Evolutionary conservation across 2,329 filamentous ascomycete species (phyloP), one percentile per base, ranked within the genome.

Genomic region (Aspergillus bombycis): DNA sequence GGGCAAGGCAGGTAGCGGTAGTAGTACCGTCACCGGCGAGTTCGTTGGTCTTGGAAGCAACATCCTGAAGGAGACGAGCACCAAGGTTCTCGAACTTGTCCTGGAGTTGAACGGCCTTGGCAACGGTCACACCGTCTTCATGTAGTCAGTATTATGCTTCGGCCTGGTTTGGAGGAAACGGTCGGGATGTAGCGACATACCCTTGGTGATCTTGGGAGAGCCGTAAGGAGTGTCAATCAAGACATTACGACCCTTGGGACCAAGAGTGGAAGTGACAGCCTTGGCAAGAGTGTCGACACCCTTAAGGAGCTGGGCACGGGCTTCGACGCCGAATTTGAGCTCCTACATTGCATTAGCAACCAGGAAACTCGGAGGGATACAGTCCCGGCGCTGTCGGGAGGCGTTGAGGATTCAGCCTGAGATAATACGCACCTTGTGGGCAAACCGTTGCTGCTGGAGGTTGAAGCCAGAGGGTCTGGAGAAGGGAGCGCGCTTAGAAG

Each of bases 21-120:
- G 95, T 99, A 74, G 95, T 99, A 83, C 95, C 95, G 81, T 99
- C 95, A 90, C 95, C 95, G 71, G 95, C 95, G 73, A 93, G 90
- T 85, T 99, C 95, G 86, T 99, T 99, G 78, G 95, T 99, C 90
- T 99, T 99, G 78, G 92, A 95, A 75, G 95, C 95, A 72, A 99
- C 95, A 82, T 99, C 95, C 84, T 98, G 94, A 72, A 99, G 89
- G 71, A 99, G 89, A 78, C 92, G 91, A 75, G 95, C 95, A 80
- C 95, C 95, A 73, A 99, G 92, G 86, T 99, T 99, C 85, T 99
- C 95, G 82, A 97, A 99, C 85, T 98, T 98, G 87, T 99, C 95
- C 87, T 99, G 89, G 70, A 99, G 89, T 68, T 88, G 88, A 76
- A 99, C 91, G 68, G 94, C 93, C 83, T 91, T 94, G 72, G 92